Conservation (phyloP, 345 rosid genomes). For the Brassica juncea region DNA sequence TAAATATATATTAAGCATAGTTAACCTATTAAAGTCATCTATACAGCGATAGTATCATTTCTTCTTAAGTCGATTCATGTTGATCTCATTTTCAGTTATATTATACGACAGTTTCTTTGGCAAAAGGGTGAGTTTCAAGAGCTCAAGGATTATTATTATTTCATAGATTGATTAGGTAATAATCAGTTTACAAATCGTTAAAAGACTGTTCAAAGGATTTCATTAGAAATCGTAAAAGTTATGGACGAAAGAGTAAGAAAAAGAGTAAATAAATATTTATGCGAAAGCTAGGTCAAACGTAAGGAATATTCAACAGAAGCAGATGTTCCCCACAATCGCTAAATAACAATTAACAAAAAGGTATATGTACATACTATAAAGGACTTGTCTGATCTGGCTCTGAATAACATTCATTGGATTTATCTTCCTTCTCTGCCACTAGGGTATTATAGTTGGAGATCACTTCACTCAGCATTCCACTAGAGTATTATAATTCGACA, state of each 20-base stretch:
- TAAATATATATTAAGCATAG: not conserved
- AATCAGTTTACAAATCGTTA: not conserved
- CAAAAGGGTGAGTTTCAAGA: not conserved
- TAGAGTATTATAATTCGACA: not conserved
- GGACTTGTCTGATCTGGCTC: slow-evolving; percentile 32
- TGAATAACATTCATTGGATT: slow-evolving; percentile 31
- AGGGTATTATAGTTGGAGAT: slow-evolving; percentile 24
- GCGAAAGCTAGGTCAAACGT: slow-evolving; percentile 9
- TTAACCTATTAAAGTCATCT: not conserved
- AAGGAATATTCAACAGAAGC: slow-evolving; percentile 25
- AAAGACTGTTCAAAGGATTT: not conserved
- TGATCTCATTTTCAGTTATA: no score
- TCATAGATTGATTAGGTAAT: not conserved
- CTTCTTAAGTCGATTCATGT: not conserved
- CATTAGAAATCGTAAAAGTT: not conserved
- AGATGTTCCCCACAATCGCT: slow-evolving; percentile 11
- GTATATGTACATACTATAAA: not conserved
- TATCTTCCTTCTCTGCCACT: slow-evolving; percentile 32
- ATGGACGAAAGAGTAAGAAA: not conserved
- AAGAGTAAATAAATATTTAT: not conserved
- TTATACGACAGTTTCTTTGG: no score
- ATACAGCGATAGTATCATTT: not conserved
- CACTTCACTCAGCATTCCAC: slow-evolving; percentile 16
- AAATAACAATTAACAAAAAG: slow-evolving; percentile 1
- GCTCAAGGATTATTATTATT: not conserved